Conservation (phyloP, 768 basidiomycete genomes). For the Terana coerulea region DNA sequence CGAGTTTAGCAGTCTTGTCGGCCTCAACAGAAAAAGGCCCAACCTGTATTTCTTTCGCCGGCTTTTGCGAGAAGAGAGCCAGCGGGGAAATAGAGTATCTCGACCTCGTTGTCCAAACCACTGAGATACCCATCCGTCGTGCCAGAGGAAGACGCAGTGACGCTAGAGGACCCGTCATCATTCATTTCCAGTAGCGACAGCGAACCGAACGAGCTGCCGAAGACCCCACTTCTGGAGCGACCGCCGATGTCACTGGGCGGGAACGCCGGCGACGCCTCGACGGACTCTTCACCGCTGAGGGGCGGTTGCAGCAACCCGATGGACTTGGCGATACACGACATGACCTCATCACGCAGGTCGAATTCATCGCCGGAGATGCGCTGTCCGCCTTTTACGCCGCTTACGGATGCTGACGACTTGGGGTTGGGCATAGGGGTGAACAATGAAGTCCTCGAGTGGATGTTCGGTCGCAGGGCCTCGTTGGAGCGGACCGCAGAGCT, state of each 20-base stretch:
- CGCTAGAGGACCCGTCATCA: slow-evolving; percentile 63
- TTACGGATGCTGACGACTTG: not conserved
- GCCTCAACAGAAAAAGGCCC: slow-evolving; percentile 5
- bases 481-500: slow-evolving; percentile 43
- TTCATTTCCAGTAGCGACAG: slow-evolving; percentile 68
- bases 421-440: slow-evolving; percentile 7
- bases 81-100: slow-evolving; percentile 89
- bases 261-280: slow-evolving; percentile 63
- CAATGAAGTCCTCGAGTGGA: slow-evolving; percentile 16
- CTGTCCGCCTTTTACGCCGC: slow-evolving; percentile 17
- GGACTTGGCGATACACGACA: slow-evolving; percentile 96
- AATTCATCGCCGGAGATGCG: slow-evolving; percentile 64
- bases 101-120: slow-evolving; percentile 94
- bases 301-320: slow-evolving; percentile 92
- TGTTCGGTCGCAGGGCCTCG: slow-evolving; percentile 36
- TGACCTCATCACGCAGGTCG: slow-evolving; percentile 93
- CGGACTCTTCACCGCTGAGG: slow-evolving; percentile 60
- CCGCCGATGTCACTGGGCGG: slow-evolving; percentile 42
- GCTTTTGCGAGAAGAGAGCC: slow-evolving; percentile 85
- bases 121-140: slow-evolving; percentile 58
- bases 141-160: slow-evolving; percentile 54
- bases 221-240: slow-evolving; percentile 34
- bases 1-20: not conserved
- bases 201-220: slow-evolving; percentile 69
- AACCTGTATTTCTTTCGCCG: slow-evolving; percentile 88